Percentiles rank a stretch among this genome's conserved stretches.
phyloP scores from a whole-genome alignment of 2,329 filamentous ascomycete species.

The Celoporthe dispersa region DNA sequence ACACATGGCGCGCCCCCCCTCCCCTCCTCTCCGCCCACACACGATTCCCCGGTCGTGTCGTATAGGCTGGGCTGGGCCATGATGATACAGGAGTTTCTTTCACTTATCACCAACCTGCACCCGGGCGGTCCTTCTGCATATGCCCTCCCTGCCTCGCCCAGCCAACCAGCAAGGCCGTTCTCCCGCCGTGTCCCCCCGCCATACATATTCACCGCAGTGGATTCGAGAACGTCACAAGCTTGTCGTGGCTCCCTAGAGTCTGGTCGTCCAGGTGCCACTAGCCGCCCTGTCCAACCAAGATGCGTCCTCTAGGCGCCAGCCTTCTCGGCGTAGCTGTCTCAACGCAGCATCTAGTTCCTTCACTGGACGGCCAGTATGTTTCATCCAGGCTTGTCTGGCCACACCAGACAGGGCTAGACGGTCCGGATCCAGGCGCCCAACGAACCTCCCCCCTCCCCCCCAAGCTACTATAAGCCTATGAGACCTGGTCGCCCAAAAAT shows the following conservation, averaged over 20 bases:
- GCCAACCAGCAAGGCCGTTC: slow-evolving; percentile 2
- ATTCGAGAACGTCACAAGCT: too few relatives aligned
- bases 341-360: not conserved
- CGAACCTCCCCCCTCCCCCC: not conserved
- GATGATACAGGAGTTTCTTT: slow-evolving; percentile 3
- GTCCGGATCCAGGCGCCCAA: not conserved
- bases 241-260: not conserved
- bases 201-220: too few relatives aligned
- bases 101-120: not conserved
- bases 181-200: not conserved
- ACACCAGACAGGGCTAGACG: not conserved
- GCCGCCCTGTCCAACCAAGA: slow-evolving; percentile 11
- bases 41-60: not conserved
- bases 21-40: not conserved
- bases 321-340: not conserved
- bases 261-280: slow-evolving; percentile 1
- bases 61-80: not conserved
- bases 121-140: not conserved
- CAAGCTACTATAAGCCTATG: not conserved
- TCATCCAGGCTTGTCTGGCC: slow-evolving; percentile 6
- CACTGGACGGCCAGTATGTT: slow-evolving; percentile 5
- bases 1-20: too few relatives aligned
- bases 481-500: not conserved
- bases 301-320: slow-evolving; percentile 15
- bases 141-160: not conserved